A percentile compares a stretch with the other conserved stretches of the same genome.
Evolutionary conservation across 768 basidiomycete genomes (phyloP).

Genomic region (Harrya chromipes): DNA sequence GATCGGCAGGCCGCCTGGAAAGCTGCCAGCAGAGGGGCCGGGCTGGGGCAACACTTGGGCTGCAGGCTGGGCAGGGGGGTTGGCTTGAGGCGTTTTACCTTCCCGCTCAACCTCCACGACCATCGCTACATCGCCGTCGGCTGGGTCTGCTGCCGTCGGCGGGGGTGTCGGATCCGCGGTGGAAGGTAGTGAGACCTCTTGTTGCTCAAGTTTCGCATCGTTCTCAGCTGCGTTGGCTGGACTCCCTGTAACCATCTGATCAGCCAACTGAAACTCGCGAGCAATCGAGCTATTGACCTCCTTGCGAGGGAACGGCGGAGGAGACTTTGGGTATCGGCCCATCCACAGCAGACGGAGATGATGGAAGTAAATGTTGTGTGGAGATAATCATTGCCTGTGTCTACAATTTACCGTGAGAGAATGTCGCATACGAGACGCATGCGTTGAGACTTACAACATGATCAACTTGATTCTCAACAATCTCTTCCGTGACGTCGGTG

Average conservation of each 20-base stretch:
- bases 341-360: constrained; percentile 33
- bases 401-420: constrained; percentile 38
- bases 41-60: constrained; percentile 14
- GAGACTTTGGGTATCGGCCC: constrained; percentile 23
- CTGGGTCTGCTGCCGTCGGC: constrained; percentile 18
- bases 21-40: constrained; percentile 29
- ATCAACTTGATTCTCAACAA: constrained; percentile 53
- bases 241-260: constrained; percentile 16
- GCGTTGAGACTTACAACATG: constrained; percentile 42
- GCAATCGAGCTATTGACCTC: constrained; percentile 17
- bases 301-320: constrained; percentile 23
- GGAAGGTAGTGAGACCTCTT: constrained; percentile 32
- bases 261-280: not conserved
- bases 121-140: constrained; percentile 33
- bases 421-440: not conserved
- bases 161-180: constrained; percentile 33
- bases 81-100: constrained; percentile 29
- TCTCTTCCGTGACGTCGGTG: constrained; percentile 71
- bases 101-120: constrained; percentile 50
- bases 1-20: constrained; percentile 50
- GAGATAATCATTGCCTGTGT: constrained; percentile 91
- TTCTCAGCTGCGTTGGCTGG: constrained; percentile 23
- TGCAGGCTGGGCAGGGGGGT: constrained; percentile 25
- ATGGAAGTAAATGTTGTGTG: constrained; percentile 70
- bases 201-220: constrained; percentile 32